A percentile compares a stretch with the other conserved stretches of the same genome.
Evolutionary conservation across 257 asterid species (phyloP).

Genomic region (Scutellaria barbata): DNA sequence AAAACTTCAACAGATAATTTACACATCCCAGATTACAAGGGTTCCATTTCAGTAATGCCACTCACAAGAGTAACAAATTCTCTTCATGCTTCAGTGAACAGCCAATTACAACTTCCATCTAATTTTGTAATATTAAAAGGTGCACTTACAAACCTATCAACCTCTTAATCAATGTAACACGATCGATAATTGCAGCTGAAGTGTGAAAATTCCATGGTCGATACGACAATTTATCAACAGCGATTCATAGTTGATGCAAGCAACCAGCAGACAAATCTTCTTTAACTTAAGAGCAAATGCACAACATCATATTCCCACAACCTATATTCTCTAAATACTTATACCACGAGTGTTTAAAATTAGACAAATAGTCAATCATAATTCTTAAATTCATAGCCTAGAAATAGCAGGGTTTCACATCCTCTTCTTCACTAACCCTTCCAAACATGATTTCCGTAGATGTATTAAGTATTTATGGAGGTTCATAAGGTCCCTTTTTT

Average conservation of each 20-base stretch:
- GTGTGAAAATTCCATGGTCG: not conserved
- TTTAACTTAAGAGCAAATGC: no score
- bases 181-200: not conserved
- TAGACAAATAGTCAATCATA: not conserved
- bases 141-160: not conserved
- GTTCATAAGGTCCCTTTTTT: no score
- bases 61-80: not conserved
- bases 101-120: slow-evolving; percentile 8
- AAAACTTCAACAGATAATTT: not conserved
- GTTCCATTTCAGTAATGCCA: not conserved
- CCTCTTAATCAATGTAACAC: not conserved
- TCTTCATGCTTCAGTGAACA: slow-evolving; percentile 13
- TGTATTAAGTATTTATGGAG: no score
- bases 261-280: not conserved
- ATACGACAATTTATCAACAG: no score
- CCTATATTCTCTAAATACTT: no score
- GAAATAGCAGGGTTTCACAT: not conserved
- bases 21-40: not conserved
- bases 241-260: not conserved
- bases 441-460: not conserved
- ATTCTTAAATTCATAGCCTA: not conserved
- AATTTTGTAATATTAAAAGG: not conserved
- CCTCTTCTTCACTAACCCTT: not conserved
- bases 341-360: no score
- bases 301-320: no score